Evolutionary conservation across 139 green algal genomes (phyloP), one percentile per base, ranked within the genome.

Genomic region (Medakamo hakoo): DNA sequence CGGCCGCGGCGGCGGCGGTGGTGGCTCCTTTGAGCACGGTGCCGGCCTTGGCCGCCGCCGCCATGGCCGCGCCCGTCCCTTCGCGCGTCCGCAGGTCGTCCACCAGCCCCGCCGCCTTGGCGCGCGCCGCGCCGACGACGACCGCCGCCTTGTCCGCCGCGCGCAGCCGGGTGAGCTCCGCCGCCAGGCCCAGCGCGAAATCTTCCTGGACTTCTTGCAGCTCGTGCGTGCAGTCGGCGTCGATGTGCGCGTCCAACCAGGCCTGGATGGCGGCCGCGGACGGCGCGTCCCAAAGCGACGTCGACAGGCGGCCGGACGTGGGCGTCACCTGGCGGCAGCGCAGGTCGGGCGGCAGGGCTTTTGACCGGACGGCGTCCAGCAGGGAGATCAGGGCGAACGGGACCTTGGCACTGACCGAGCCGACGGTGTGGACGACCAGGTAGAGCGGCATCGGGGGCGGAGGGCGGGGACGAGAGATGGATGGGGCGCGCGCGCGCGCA

Each of bases 191-290:
- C n/a, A 64, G 62, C 2, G 58, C 63, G 60, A 75, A 73, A 22
- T 75, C 67, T 32, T 79, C 73, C 26, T 68, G 58, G 9, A 79
- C 68, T 56, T 70, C 56, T 27, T 63, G 32, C 4, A 71, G 9
- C 30, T 21, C 30, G 63, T 65, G 58, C 16, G 27, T 65, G 55
- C 68, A 71, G 57, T 73, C 68, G 4, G 23, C 31, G 22, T 62
- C 68, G 22, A 79, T 27, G 32, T 67, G 70, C n/a, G 65, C 68
- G 20, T 63, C 55, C 27, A 79, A 59, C 72, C 72, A 78, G 4
- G 63, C 28, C 48, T 71, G 40, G 26, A 79, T 31, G 3, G 58
- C 57, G 20, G 23, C 64, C 2, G 62, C 28, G 40, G 72, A 65
- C 0, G 27, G 28, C 1, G 65, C 62, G 64, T 79, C 73, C 73